A percentile compares a stretch with the other conserved stretches of the same genome.
Evolutionary conservation across 2,329 filamentous ascomycete species (phyloP).

Genomic region (Aspergillus sergii): DNA sequence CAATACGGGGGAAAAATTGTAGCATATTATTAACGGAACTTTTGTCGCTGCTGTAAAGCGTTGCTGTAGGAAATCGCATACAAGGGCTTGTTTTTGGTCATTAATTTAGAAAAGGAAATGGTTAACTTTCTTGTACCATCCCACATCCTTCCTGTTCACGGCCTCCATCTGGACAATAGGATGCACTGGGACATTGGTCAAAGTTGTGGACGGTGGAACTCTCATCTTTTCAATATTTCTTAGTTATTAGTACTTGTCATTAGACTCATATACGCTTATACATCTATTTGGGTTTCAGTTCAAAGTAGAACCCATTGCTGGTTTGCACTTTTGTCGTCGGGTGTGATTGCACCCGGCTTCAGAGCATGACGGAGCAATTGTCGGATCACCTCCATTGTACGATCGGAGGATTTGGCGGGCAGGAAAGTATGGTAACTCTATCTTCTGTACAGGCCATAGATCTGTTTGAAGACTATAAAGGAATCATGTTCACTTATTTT

Average conservation of each 20-base stretch:
- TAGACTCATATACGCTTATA: not conserved
- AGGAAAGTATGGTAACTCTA: not conserved
- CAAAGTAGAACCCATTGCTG: not conserved
- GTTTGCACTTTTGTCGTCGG: not conserved
- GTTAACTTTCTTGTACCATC: too few species aligned
- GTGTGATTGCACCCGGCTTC: not conserved
- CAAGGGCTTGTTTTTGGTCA: too few species aligned
- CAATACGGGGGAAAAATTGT: too few species aligned
- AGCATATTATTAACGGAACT: too few species aligned
- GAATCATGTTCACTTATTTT: too few species aligned
- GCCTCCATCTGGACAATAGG: too few species aligned
- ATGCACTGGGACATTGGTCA: too few species aligned
- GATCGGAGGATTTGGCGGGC: not conserved
- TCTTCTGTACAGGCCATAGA: too few species aligned
- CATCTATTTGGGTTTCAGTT: rapidly evolving
- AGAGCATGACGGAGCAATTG: not conserved
- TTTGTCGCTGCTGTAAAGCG: too few species aligned
- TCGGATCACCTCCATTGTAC: not conserved
- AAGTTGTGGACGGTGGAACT: not conserved
- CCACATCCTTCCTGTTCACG: too few species aligned
- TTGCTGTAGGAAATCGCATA: too few species aligned
- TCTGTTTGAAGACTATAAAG: not conserved
- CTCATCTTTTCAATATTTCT: not conserved
- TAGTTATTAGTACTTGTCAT: not conserved
- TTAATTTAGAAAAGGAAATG: too few species aligned